Percentiles rank a stretch among this genome's conserved stretches.
These are phyloP conservation scores for Hypoxylon rickii DNA, from an alignment of 495 filamentous ascomycete species.

Conservation along the genomic window DNA sequence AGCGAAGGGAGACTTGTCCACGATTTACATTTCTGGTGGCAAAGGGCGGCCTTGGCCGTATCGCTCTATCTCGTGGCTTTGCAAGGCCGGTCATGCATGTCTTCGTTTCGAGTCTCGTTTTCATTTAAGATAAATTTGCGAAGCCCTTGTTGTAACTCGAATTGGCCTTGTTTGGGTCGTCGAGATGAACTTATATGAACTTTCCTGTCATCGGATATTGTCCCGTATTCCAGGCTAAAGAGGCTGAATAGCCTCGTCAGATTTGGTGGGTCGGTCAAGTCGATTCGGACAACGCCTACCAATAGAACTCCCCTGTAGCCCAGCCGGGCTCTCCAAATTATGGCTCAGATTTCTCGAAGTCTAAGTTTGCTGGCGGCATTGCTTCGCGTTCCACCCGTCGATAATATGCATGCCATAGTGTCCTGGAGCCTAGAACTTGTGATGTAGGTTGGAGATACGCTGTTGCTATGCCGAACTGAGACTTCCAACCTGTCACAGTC, in stretches of 20 bases:
- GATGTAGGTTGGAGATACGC: constrained; percentile 8
- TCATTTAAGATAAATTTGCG: constrained; percentile 31
- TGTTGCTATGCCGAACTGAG: constrained; percentile 16
- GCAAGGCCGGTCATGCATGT: constrained; percentile 20
- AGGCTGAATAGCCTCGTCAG: constrained; percentile 36
- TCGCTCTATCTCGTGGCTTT: constrained; percentile 25
- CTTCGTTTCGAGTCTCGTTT: constrained; percentile 19
- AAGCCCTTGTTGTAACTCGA: constrained; percentile 8
- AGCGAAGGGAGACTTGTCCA: neutral
- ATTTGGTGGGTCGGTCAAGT: constrained; percentile 23
- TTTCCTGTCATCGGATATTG: constrained; percentile 34
- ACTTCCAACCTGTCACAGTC: constrained; percentile 10
- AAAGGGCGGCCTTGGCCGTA: constrained; percentile 16
- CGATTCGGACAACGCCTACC: constrained; percentile 10
- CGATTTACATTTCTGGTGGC: constrained; percentile 1
- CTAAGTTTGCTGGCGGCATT: constrained; percentile 6
- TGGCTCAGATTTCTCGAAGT: neutral
- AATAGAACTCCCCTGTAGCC: constrained; percentile 15
- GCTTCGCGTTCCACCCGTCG: constrained; percentile 7
- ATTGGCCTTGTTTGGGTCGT: constrained; percentile 19
- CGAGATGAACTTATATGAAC: constrained; percentile 42
- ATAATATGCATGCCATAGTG: constrained; percentile 20
- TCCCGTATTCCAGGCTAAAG: constrained; percentile 36
- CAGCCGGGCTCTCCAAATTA: constrained; percentile 16
- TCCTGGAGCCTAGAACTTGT: constrained; percentile 29